These are phyloP conservation scores for Aegilops sharonensis DNA, from an alignment of 176 grass and related monocot genomes.

Conservation along the genomic window DNA sequence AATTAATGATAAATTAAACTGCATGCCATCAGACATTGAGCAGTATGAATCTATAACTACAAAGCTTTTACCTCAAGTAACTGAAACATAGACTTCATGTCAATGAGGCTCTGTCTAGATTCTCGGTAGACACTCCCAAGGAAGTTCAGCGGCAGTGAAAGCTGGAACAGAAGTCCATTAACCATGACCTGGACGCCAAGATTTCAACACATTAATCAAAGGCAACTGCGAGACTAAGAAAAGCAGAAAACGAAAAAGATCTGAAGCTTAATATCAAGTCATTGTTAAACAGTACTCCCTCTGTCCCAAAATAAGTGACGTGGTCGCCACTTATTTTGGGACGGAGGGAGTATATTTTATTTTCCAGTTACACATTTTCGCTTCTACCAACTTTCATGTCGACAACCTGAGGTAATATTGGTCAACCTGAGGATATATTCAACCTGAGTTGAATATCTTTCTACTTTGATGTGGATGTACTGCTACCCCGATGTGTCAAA, in stretches of 20 bases:
- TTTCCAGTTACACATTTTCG: slow-evolving; percentile 11
- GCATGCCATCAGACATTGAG: background rate
- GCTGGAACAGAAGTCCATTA: slow-evolving; percentile 98
- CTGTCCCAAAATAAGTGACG: too few relatives aligned
- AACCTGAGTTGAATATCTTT: slow-evolving; percentile 13
- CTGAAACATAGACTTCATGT: slow-evolving; percentile 99
- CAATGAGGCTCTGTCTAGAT: slow-evolving; percentile 96
- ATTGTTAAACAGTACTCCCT: slow-evolving; percentile 7
- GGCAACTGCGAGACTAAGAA: background rate
- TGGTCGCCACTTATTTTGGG: too few relatives aligned
- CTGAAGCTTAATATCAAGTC: slow-evolving; percentile 3
- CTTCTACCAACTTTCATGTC: background rate
- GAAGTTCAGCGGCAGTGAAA: slow-evolving; percentile 94
- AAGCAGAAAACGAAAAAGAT: slow-evolving; percentile 5
- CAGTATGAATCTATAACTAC: background rate
- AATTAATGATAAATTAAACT: slow-evolving; percentile 43
- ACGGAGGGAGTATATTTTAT: background rate
- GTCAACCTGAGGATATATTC: background rate
- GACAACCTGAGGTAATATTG: background rate
- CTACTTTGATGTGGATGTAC: slow-evolving; percentile 1
- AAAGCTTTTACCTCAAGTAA: slow-evolving; percentile 79
- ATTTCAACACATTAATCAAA: slow-evolving; percentile 39
- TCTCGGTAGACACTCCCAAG: slow-evolving; percentile 99
- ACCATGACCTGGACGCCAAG: slow-evolving; percentile 80
- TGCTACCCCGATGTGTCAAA: background rate